These are phyloP conservation scores for Eimeria praecox DNA, from an alignment of 169 alveolate genomes.

Conservation along the genomic window DNA sequence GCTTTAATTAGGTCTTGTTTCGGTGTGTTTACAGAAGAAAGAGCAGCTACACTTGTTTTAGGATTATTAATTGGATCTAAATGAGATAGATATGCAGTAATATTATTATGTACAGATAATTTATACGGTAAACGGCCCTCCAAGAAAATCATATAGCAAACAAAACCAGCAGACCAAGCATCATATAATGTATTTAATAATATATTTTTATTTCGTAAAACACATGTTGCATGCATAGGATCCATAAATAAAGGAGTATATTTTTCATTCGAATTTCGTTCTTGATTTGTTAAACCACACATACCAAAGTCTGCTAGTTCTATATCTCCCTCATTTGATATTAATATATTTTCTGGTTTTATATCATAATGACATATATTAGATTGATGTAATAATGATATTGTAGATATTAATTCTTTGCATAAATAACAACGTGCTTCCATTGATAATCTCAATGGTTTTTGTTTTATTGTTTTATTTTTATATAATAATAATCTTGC, in stretches of 20 bases:
- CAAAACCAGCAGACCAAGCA: background rate
- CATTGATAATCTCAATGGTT: no score
- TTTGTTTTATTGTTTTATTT: background rate
- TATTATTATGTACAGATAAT: background rate
- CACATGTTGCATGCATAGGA: slow-evolving; percentile 8
- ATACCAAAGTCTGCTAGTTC: slow-evolving; percentile 46
- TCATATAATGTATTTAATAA: background rate
- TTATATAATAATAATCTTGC: background rate
- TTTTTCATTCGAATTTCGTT: background rate
- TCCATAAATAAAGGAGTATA: background rate
- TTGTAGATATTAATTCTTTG: background rate
- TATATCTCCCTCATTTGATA: background rate
- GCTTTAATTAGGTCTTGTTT: background rate
- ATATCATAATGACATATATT: background rate
- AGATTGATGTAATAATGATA: background rate
- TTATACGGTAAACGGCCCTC: background rate
- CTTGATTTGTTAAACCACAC: background rate
- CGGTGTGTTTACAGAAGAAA: no score
- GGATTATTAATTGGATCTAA: background rate
- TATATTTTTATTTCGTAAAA: no score
- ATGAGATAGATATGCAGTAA: background rate
- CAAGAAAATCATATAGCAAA: background rate
- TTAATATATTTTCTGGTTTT: slow-evolving; percentile 19
- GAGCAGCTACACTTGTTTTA: background rate
- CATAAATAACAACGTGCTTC: background rate